Base-by-base conservation (phyloP, 345 rosid species). In the Brassica rapa region DNA sequence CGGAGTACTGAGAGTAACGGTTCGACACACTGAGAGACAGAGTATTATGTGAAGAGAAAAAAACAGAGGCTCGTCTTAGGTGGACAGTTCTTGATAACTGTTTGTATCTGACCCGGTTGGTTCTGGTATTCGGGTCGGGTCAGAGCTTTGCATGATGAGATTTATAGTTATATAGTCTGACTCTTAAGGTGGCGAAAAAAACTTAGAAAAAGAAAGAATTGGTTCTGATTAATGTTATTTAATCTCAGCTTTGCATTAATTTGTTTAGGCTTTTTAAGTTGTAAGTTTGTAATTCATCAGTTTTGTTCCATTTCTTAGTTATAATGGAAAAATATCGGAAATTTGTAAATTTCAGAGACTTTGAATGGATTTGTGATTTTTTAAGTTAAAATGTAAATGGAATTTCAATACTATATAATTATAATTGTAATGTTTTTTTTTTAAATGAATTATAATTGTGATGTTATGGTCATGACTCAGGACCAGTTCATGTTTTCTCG, bases 111-210 rank as follows among this genome's bases (percentile, higher is more conserved):
- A 79, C 82, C 75, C 71, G 82, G 79, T 68, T 53, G 66, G 4
- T 6, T 37, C 67, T 70, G 82, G 70, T 62, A 61, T 0, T 51
- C 74, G 74, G 78, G 61, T 80, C 79, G 82, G 71, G 32, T 80
- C 29, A 55, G 61, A 51, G 41, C 59, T 79, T 15, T 72, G 21
- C 35, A 49, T n/a, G 75, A 56, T 57, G 21, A 37, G 61, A 8
- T n/a, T 11, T 32, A 27, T 49, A 46, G 55, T 11, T 9, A 2
- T 70, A 23, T 9, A 8, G 11, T 70, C 62, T 15, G 61, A 62
- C 12, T 46, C 61, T 27, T 57, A 66, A 0, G 19, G 21, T 23
- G 64, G 4, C 23, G 33, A 8, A 16, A 1, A 23, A 15, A 6
- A 60, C 46, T 0, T 15, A 1, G 33, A 16, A 4, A 16, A 3